phyloP scores from a whole-genome alignment of 2,329 filamentous ascomycete species.

The Fusarium oligoseptatum region DNA sequence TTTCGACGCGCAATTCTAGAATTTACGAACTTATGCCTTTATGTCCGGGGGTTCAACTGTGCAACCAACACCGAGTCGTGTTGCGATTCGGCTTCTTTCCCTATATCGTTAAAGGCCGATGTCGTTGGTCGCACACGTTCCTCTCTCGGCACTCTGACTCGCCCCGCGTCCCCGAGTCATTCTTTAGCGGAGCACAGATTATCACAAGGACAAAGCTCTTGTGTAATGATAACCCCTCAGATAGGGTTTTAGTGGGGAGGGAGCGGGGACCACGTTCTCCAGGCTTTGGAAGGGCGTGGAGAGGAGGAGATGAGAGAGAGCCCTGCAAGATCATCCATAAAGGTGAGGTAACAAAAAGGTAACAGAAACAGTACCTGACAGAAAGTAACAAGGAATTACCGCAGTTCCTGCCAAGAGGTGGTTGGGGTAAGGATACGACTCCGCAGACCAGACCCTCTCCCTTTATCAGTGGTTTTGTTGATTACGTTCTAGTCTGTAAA shows the following conservation, averaged over 20 bases:
- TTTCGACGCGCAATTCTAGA: background rate
- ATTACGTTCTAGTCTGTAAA: conserved; percentile 2
- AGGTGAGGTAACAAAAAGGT: conserved; percentile 29
- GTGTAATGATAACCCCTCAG: conserved; percentile 4
- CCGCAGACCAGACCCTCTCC: background rate
- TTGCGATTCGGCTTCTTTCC: background rate
- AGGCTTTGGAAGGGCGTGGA: background rate
- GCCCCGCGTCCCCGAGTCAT: background rate
- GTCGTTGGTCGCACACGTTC: background rate
- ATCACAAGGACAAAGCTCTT: background rate
- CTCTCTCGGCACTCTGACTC: background rate
- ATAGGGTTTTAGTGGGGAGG: background rate
- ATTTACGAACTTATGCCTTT: background rate
- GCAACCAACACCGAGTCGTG: background rate
- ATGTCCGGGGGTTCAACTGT: too few relatives aligned
- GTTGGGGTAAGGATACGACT: conserved; percentile 15
- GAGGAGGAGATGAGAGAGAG: background rate
- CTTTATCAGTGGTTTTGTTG: background rate
- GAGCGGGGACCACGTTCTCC: background rate
- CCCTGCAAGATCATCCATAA: conserved; percentile 1
- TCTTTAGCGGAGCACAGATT: background rate
- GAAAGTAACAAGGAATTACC: background rate
- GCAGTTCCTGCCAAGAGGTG: conserved; percentile 9
- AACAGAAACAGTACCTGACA: conserved; percentile 11
- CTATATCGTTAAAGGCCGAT: background rate